Evolutionary conservation across 2,329 filamentous ascomycete genomes (phyloP).

Genomic region (Fragosphaeria purpurea): DNA sequence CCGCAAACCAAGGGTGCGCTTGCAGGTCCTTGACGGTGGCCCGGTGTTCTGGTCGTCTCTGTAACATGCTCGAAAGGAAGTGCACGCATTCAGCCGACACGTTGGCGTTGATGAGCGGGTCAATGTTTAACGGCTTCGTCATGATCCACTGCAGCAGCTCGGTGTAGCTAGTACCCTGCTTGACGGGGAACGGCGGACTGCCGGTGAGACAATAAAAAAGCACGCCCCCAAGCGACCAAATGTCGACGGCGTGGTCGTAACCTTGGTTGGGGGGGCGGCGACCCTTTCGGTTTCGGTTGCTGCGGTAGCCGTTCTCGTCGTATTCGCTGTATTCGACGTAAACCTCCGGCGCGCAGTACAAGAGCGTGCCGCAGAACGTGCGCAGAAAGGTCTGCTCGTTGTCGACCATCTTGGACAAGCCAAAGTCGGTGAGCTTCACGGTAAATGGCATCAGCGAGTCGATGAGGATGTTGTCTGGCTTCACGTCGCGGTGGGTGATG

Average conservation of each 20-base stretch:
- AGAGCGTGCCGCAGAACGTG: conserved; percentile 89
- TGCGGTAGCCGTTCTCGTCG: conserved; percentile 57
- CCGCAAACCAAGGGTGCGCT: conserved; percentile 61
- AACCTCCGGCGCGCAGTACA: conserved; percentile 95
- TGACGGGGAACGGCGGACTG: conserved; percentile 70
- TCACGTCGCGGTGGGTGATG: conserved; percentile 97
- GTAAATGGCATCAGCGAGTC: conserved; percentile 59
- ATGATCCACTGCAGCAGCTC: conserved; percentile 82
- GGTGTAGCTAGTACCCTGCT: conserved; percentile 63
- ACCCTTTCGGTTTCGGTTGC: conserved; percentile 51
- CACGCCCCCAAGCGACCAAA: conserved; percentile 64
- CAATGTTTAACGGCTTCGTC: conserved; percentile 59
- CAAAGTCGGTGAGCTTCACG: conserved; percentile 94
- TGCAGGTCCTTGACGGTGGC: conserved; percentile 64
- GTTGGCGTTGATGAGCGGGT: conserved; percentile 45
- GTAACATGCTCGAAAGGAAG: conserved; percentile 69
- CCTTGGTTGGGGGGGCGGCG: conserved; percentile 46
- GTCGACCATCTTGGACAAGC: conserved; percentile 86
- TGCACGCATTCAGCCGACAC: conserved; percentile 61
- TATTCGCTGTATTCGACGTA: conserved; percentile 65
- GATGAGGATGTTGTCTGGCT: conserved; percentile 94
- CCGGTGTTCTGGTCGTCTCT: conserved; percentile 66
- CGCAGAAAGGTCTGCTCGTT: conserved; percentile 85
- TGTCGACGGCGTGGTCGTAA: conserved; percentile 86
- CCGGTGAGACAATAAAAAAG: conserved; percentile 78